Evolutionary conservation across 179 eudicot species (phyloP), one percentile per base, ranked within the genome.

Genomic region (Beta lomatogona): DNA sequence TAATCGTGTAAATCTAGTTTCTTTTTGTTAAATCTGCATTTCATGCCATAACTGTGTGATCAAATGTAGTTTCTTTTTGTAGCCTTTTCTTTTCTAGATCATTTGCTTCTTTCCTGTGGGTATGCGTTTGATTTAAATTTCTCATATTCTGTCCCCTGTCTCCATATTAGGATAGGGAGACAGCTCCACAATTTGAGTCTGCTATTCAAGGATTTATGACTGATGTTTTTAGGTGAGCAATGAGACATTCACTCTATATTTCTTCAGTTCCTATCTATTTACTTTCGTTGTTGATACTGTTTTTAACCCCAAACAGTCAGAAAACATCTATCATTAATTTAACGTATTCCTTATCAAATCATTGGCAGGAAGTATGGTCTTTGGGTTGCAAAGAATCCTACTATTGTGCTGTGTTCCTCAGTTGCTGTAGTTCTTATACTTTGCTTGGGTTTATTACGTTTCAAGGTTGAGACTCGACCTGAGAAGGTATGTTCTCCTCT

Each of bases 321-420:
- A 41, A 19, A 82, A 57, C 73, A 78, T 74, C 65, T 72, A 76
- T 79, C 25, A 77, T 55, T 74, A 45, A 79, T 67, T 75, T 25
- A 84, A 60, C 53, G 15, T 46, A 46, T 71, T 77, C 72, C 41
- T 46, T 9, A n/a, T 75, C 9, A 71, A 85, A 45, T 60, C 52
- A 59, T 64, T 83, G 87, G 91, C 41, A 96, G 99, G 95, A 90
- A 84, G 87, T 96, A 96, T 83, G 99, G 99, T 71, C 87, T 90
- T 77, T 88, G 97, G 97, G 97, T 94, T 85, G 97, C 99, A 75
- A 91, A 95, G 86, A 91, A 94, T 82, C 97, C 99, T n/a, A 50
- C 83, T 63, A 82, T 92, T 82, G 97, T 94, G 68, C 80, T 96
- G 83, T 91, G 94, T 79, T 87, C 83, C 61, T 94, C 99, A 55